phyloP scores from a whole-genome alignment of 2,329 filamentous ascomycete genomes.

The Diaporthe nobilis region DNA sequence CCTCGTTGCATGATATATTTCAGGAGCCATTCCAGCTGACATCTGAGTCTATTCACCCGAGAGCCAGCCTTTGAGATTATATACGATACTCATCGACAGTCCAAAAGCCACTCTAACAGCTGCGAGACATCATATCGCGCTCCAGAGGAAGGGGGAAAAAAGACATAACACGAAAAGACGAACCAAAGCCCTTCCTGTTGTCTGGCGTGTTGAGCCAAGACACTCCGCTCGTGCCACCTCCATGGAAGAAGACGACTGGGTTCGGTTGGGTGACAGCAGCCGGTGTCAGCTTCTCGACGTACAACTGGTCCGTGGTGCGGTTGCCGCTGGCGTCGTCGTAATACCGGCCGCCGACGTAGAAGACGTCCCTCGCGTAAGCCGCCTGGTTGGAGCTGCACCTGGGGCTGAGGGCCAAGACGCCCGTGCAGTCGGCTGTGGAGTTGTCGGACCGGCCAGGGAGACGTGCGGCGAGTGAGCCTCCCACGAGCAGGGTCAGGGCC shows the following conservation, averaged over 20 bases:
- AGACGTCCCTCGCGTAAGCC: constrained; percentile 45
- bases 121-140: neutral
- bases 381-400: constrained; percentile 40
- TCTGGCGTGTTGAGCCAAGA: constrained; percentile 58
- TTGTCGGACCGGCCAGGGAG: constrained; percentile 12
- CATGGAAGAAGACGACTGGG: constrained; percentile 52
- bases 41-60: neutral
- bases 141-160: neutral
- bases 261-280: constrained; percentile 43
- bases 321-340: constrained; percentile 44
- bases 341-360: constrained; percentile 50
- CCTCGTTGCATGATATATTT: neutral
- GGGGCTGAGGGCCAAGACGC: constrained; percentile 38
- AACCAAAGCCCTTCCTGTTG: constrained; percentile 54
- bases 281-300: constrained; percentile 52
- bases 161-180: neutral
- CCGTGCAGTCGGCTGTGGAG: constrained; percentile 36
- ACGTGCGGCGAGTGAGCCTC: constrained; percentile 9
- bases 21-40: neutral
- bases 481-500: constrained; percentile 23
- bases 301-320: constrained; percentile 48
- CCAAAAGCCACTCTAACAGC: neutral
- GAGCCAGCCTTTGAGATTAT: neutral
- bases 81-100: neutral
- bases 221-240: constrained; percentile 50